phyloP scores from a whole-genome alignment of 2,329 filamentous ascomycete genomes.

The Aspergillus fischeri region DNA sequence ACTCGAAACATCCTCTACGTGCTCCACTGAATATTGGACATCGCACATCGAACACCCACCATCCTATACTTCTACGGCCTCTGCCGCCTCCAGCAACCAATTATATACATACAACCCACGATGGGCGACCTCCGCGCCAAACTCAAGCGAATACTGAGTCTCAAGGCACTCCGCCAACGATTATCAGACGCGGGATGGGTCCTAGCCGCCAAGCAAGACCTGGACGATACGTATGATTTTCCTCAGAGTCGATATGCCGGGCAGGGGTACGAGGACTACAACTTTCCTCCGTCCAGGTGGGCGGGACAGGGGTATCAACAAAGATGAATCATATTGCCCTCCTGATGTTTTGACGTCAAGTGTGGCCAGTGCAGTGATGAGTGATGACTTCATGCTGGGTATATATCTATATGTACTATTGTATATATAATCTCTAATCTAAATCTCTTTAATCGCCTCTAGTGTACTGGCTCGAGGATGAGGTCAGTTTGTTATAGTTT shows the following conservation, averaged over 20 bases:
- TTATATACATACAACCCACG: background rate
- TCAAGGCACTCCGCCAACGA: background rate
- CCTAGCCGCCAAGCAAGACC: constrained; percentile 15
- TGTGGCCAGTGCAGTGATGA: background rate
- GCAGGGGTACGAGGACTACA: constrained; percentile 15
- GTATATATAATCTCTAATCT: background rate
- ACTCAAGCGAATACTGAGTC: background rate
- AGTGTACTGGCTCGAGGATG: background rate
- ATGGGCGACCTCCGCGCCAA: background rate
- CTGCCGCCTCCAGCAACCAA: background rate
- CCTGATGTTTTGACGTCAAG: background rate
- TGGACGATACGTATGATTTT: constrained; percentile 22
- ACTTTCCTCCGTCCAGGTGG: constrained; percentile 16
- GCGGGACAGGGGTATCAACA: constrained; percentile 10
- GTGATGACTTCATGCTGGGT: background rate
- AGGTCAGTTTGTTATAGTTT: constrained; percentile 10
- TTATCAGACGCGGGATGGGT: background rate
- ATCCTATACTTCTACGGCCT: background rate
- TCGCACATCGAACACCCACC: background rate
- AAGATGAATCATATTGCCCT: background rate
- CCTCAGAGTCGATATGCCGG: constrained; percentile 15
- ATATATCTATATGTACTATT: background rate
- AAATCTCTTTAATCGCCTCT: background rate
- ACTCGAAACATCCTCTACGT: background rate
- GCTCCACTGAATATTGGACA: background rate